Evolutionary conservation across 495 filamentous ascomycete species (phyloP).

Genomic region (Penicillium arizonense): DNA sequence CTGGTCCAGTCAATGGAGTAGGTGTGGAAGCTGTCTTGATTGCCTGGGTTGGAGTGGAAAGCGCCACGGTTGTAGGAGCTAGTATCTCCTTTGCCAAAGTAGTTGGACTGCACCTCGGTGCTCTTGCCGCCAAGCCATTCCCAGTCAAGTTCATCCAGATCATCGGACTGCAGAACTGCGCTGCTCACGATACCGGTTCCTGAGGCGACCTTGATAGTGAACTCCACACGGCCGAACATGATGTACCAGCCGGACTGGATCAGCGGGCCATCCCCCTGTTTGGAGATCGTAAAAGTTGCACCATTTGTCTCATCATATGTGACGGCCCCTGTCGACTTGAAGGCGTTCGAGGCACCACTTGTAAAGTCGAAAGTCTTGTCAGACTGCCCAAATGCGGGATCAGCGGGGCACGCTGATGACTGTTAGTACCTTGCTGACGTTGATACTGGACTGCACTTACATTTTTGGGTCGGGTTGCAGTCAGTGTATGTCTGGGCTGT

Average conservation of each 20-base stretch:
- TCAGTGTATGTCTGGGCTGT: slow-evolving; percentile 71
- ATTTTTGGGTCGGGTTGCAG: slow-evolving; percentile 70
- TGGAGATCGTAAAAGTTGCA: slow-evolving; percentile 79
- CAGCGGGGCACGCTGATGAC: slow-evolving; percentile 60
- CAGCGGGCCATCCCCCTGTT: slow-evolving; percentile 78
- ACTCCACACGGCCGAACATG: slow-evolving; percentile 66
- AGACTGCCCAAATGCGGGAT: slow-evolving; percentile 79
- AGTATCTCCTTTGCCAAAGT: slow-evolving; percentile 82
- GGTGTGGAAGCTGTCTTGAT: slow-evolving; percentile 65
- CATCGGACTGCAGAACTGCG: slow-evolving; percentile 78
- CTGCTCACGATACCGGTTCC: slow-evolving; percentile 69
- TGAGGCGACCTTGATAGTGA: slow-evolving; percentile 57
- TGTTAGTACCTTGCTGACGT: slow-evolving; percentile 17
- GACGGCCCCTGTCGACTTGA: slow-evolving; percentile 62
- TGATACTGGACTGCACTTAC: slow-evolving; percentile 42
- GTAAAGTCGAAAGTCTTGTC: slow-evolving; percentile 77
- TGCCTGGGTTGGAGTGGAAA: slow-evolving; percentile 50
- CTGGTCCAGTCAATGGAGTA: slow-evolving; percentile 85
- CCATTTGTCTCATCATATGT: slow-evolving; percentile 71
- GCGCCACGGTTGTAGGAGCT: slow-evolving; percentile 61
- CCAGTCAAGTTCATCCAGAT: slow-evolving; percentile 89
- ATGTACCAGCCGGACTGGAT: slow-evolving; percentile 74
- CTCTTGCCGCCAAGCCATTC: slow-evolving; percentile 73
- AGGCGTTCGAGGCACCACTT: slow-evolving; percentile 63
- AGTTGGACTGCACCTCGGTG: slow-evolving; percentile 70